Percentiles rank a stretch among this genome's conserved stretches.
Evolutionary conservation across 495 filamentous ascomycete species (phyloP).

Genomic region (Oidiodendron maius): DNA sequence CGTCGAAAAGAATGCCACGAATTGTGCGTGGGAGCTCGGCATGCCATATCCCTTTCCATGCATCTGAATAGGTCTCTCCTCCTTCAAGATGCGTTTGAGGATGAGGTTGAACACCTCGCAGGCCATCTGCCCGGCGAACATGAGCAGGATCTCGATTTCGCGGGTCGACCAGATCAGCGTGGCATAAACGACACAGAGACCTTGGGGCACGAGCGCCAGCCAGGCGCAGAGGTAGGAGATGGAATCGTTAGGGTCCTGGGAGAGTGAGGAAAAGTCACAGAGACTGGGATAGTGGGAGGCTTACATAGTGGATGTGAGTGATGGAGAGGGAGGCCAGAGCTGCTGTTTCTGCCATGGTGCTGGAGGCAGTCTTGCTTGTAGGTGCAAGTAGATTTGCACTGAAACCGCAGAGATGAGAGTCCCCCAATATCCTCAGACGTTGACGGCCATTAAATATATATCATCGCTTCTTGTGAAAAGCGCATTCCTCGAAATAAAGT

Average conservation of each 20-base stretch:
- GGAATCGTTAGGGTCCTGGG: constrained; percentile 80
- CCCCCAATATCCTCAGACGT: too few species aligned
- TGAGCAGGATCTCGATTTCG: constrained; percentile 82
- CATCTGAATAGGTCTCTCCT: constrained; percentile 81
- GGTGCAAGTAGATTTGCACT: neutral
- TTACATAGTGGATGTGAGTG: constrained; percentile 94
- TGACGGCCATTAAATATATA: too few species aligned
- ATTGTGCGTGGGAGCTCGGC: constrained; percentile 97
- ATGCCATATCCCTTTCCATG: constrained; percentile 94
- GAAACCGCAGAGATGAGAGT: too few species aligned
- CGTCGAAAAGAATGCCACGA: constrained; percentile 81
- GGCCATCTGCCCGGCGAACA: constrained; percentile 86
- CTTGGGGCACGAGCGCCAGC: constrained; percentile 89
- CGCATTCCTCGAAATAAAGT: too few species aligned
- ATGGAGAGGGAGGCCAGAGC: constrained; percentile 84
- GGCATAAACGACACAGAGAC: constrained; percentile 79
- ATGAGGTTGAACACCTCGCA: constrained; percentile 92
- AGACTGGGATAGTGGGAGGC: constrained; percentile 13
- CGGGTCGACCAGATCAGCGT: constrained; percentile 86
- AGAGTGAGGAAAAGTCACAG: constrained; percentile 14
- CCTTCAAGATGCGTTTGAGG: constrained; percentile 85
- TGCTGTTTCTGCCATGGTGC: constrained; percentile 55
- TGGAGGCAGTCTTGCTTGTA: too few species aligned
- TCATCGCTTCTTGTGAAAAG: too few species aligned
- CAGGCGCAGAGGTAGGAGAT: constrained; percentile 84